Conservation (phyloP, 78 protist species). For the Dictyostelium firmibasis region DNA sequence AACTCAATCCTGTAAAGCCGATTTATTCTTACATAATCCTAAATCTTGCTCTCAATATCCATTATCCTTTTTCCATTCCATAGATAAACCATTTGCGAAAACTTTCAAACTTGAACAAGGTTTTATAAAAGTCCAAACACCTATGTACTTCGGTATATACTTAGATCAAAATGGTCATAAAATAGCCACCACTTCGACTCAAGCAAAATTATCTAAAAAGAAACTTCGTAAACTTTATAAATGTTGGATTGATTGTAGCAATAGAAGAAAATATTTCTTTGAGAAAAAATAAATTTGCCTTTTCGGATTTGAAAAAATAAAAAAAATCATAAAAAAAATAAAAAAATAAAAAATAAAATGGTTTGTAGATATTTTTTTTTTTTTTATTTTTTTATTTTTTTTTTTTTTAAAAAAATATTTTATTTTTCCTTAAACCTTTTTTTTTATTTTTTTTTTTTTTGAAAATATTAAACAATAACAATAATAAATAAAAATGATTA, state of each 20-base stretch:
- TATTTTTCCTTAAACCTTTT: too few relatives aligned
- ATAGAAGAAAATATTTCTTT: not conserved
- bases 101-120: constrained; percentile 5
- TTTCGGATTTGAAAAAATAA: too few relatives aligned
- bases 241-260: not conserved
- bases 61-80: not conserved
- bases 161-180: not conserved
- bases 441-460: too few relatives aligned
- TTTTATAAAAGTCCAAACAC: not conserved
- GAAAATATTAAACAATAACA: not conserved
- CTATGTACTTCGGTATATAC: not conserved
- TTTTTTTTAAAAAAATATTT: too few relatives aligned
- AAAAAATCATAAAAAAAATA: not conserved
- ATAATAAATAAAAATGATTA: not conserved
- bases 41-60: constrained; percentile 21
- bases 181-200: not conserved
- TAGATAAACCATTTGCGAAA: constrained; percentile 24
- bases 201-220: not conserved
- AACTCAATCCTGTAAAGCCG: not conserved
- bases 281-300: not conserved
- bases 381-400: too few relatives aligned
- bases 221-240: not conserved
- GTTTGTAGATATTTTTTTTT: not conserved
- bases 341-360: too few relatives aligned
- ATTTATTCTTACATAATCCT: not conserved